Percentiles rank a stretch among this genome's conserved stretches.
These are phyloP conservation scores for Gymnopilus junonius DNA, from an alignment of 768 basidiomycete species.

Conservation along the genomic window DNA sequence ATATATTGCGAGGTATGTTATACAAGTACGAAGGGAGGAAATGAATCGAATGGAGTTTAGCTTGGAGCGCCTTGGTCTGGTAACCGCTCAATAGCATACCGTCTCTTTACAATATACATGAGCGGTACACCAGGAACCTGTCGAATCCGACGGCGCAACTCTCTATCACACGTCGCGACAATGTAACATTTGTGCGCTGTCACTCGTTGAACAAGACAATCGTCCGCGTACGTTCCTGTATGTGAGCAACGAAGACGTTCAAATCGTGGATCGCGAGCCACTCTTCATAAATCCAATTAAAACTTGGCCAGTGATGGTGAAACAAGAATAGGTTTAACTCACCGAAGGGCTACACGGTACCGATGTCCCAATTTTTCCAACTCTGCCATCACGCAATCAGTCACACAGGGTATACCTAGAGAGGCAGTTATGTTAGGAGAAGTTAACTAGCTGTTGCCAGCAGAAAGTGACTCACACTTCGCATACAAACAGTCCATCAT, in stretches of 20 bases:
- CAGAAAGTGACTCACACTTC: constrained; percentile 65
- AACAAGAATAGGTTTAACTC: constrained; percentile 28
- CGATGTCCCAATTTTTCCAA: constrained; percentile 96
- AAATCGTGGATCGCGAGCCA: constrained; percentile 96
- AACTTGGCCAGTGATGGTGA: neutral
- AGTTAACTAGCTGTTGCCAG: neutral
- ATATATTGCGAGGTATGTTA: constrained; percentile 10
- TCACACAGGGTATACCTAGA: constrained; percentile 96
- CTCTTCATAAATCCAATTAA: constrained; percentile 49
- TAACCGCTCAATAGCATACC: constrained; percentile 93
- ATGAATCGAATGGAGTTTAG: constrained; percentile 25
- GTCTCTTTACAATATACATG: constrained; percentile 94
- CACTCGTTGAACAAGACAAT: constrained; percentile 96
- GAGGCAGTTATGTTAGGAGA: neutral
- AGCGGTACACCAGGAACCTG: constrained; percentile 93
- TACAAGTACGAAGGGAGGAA: constrained; percentile 3
- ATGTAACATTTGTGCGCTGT: constrained; percentile 95
- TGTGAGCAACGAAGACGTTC: constrained; percentile 94
- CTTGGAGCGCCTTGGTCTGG: constrained; percentile 93
- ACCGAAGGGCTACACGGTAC: constrained; percentile 95
- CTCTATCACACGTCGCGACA: constrained; percentile 97
- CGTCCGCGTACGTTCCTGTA: constrained; percentile 97
- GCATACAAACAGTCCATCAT: constrained; percentile 99
- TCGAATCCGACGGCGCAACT: constrained; percentile 88
- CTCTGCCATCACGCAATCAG: constrained; percentile 98